phyloP scores from a whole-genome alignment of 2,329 filamentous ascomycete species.

The Phyllosticta ampelicida region DNA sequence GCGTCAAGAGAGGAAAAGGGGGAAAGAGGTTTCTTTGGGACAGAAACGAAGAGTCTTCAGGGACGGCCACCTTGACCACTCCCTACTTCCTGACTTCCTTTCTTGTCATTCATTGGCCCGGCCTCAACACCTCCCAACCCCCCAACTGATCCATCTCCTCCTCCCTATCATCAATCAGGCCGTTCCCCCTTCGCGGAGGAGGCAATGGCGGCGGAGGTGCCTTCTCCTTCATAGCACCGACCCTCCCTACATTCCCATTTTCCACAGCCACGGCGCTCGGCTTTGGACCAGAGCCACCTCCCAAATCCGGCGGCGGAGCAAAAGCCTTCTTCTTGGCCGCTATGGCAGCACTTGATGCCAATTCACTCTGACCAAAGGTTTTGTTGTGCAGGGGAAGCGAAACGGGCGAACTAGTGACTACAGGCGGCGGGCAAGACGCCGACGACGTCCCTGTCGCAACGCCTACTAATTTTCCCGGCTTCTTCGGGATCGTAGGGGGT shows the following conservation, averaged over 20 bases:
- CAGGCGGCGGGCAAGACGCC: background rate
- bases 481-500: constrained; percentile 7
- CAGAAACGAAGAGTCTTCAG: too few relatives aligned
- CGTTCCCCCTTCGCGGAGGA: constrained; percentile 11
- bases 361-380: background rate
- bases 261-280: background rate
- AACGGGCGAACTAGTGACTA: background rate
- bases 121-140: constrained; percentile 30
- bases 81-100: too few relatives aligned
- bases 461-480: constrained; percentile 1
- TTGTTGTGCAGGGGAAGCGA: background rate
- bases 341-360: background rate
- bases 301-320: background rate
- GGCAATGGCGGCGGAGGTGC: constrained; percentile 2
- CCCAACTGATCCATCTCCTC: constrained; percentile 24
- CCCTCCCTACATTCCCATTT: background rate
- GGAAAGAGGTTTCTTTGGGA: too few relatives aligned
- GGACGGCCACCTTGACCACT: too few relatives aligned
- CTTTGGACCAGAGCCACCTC: constrained; percentile 1
- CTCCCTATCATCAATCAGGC: constrained; percentile 23
- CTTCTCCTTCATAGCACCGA: background rate
- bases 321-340: background rate
- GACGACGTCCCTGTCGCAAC: background rate
- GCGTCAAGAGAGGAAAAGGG: too few relatives aligned
- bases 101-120: constrained; percentile 11